Percentiles rank a stretch among this genome's conserved stretches.
phyloP scores from a whole-genome alignment of 768 basidiomycete species.

The Tulasnella sp. region DNA sequence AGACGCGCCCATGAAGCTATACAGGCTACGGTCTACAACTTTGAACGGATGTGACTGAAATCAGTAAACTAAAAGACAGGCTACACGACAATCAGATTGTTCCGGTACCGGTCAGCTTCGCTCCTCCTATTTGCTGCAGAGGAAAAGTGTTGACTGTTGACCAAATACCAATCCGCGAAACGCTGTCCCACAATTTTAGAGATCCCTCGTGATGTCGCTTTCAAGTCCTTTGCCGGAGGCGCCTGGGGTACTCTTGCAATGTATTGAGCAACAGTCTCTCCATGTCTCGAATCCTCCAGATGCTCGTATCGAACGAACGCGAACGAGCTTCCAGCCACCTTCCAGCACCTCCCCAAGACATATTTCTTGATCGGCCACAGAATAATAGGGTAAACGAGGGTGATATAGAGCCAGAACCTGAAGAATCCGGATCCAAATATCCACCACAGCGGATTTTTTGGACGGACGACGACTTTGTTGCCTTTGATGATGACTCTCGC shows the following conservation, averaged over 20 bases:
- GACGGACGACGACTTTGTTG: background rate
- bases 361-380: background rate
- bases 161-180: background rate
- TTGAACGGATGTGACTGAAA: background rate
- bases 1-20: background rate
- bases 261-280: background rate
- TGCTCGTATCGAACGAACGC: background rate
- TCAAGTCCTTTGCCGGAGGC: background rate
- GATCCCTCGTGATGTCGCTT: background rate
- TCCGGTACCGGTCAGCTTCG: background rate
- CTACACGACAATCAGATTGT: background rate
- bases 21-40: background rate
- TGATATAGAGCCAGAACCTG: background rate
- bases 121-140: background rate
- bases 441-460: background rate
- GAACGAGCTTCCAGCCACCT: slow-evolving; percentile 3
- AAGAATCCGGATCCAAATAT: background rate
- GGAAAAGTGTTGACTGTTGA: background rate
- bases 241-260: background rate
- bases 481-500: background rate
- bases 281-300: background rate
- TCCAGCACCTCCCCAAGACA: background rate
- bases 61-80: background rate
- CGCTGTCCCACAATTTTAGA: background rate
- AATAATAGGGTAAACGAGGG: background rate